phyloP scores from a whole-genome alignment of 805 yeast species.

The Saccharomyces kudriavzevii region DNA sequence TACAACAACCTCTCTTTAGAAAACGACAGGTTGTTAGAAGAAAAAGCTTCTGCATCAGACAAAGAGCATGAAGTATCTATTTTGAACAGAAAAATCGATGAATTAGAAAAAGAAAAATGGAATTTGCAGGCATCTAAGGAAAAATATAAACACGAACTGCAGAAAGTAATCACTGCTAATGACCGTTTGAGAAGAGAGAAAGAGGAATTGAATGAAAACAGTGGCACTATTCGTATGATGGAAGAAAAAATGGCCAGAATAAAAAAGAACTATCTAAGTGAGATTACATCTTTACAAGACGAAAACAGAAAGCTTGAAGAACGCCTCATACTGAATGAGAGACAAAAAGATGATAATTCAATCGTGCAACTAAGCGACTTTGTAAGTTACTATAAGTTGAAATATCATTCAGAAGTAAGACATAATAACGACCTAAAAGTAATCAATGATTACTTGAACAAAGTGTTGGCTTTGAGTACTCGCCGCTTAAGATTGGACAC shows the following conservation, averaged over 20 bases:
- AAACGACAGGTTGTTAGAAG: neutral
- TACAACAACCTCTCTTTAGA: neutral
- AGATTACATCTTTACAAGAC: constrained; percentile 17
- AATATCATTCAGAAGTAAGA: constrained; percentile 25
- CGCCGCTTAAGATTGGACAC: constrained; percentile 23
- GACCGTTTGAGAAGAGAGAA: neutral
- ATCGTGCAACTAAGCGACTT: constrained; percentile 1
- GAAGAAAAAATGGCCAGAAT: constrained; percentile 6
- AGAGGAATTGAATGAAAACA: neutral
- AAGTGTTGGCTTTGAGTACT: constrained; percentile 25
- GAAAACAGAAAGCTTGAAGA: constrained; percentile 11
- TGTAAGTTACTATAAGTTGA: constrained; percentile 25
- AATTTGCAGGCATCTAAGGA: neutral
- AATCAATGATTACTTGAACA: constrained; percentile 27
- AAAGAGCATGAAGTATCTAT: neutral
- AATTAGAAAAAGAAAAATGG: neutral
- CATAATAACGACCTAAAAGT: constrained; percentile 27
- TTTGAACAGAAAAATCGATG: neutral
- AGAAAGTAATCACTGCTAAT: neutral
- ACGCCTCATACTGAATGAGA: neutral
- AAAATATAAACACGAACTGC: neutral
- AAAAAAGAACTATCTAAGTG: constrained; percentile 18
- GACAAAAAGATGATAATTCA: neutral
- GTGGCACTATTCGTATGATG: neutral
- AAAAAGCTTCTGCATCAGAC: neutral